A percentile compares a stretch with the other conserved stretches of the same genome.
These are phyloP conservation scores for Fusarium sp. DNA, from an alignment of 2,329 filamentous ascomycete species.

Conservation along the genomic window DNA sequence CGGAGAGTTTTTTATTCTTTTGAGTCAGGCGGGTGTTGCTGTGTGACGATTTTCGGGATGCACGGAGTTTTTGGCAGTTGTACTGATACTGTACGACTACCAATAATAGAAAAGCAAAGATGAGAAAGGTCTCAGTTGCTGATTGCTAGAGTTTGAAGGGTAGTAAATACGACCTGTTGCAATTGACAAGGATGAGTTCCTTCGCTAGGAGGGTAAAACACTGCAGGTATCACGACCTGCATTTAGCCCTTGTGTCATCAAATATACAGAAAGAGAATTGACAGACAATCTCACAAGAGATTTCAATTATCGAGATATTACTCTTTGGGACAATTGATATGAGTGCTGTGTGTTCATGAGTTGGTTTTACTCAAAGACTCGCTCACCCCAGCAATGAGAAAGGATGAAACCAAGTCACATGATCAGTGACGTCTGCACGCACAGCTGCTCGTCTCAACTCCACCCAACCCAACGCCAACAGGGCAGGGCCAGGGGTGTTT, in stretches of 20 bases:
- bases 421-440: slow-evolving; percentile 39
- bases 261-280: background rate
- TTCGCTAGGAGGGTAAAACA: background rate
- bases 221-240: background rate
- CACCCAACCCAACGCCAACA: slow-evolving; percentile 26
- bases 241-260: background rate
- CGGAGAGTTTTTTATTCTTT: slow-evolving; percentile 18
- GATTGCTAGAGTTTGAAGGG: background rate
- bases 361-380: background rate
- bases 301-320: background rate
- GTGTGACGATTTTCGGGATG: slow-evolving; percentile 26
- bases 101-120: background rate
- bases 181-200: background rate
- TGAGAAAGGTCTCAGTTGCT: background rate
- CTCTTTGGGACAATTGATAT: too few species aligned
- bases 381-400: slow-evolving; percentile 2
- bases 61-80: slow-evolving; percentile 16
- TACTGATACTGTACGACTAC: background rate
- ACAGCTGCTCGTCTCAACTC: slow-evolving; percentile 30
- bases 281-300: too few species aligned
- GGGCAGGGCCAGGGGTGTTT: slow-evolving; percentile 13
- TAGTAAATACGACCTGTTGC: background rate
- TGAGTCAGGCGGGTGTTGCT: slow-evolving; percentile 12
- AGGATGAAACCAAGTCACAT: slow-evolving; percentile 30
- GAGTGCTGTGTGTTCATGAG: background rate